Evolutionary conservation across 129 eudicot genomes (phyloP).

Genomic region (Centella asiatica): DNA sequence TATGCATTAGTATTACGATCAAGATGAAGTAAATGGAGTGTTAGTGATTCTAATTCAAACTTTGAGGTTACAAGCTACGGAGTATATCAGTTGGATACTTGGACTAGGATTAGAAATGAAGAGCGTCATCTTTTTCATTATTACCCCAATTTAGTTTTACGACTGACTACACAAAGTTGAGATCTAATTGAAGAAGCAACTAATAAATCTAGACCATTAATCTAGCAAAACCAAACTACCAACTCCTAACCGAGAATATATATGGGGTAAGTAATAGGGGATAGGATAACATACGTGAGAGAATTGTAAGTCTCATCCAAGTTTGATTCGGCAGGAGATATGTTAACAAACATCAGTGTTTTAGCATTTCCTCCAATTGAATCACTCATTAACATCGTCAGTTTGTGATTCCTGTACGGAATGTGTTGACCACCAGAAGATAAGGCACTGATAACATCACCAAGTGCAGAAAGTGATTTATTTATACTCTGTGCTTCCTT

Average conservation of each 20-base stretch:
- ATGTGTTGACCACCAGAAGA: conserved; percentile 87
- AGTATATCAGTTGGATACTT: too few species aligned
- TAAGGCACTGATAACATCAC: conserved; percentile 94
- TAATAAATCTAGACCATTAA: background rate
- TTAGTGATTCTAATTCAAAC: background rate
- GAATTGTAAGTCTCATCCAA: conserved; percentile 93
- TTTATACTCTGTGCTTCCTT: conserved; percentile 98
- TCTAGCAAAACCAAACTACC: background rate
- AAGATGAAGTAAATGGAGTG: background rate
- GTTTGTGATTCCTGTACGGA: conserved; percentile 89
- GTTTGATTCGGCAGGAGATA: conserved; percentile 91
- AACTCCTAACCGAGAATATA: background rate
- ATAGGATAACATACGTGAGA: conserved; percentile 52
- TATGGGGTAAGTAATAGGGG: background rate
- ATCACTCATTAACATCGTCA: conserved; percentile 96
- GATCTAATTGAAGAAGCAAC: background rate
- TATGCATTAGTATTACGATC: background rate
- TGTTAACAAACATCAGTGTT: conserved; percentile 89
- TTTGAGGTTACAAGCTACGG: background rate
- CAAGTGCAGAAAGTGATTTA: conserved; percentile 93
- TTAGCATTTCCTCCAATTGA: conserved; percentile 97
- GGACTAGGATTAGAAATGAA: too few species aligned
- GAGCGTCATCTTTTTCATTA: too few species aligned
- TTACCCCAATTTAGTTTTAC: background rate
- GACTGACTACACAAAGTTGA: background rate